Conservation (phyloP, 176 grass and related monocot genomes). For the Carex kokanica region DNA sequence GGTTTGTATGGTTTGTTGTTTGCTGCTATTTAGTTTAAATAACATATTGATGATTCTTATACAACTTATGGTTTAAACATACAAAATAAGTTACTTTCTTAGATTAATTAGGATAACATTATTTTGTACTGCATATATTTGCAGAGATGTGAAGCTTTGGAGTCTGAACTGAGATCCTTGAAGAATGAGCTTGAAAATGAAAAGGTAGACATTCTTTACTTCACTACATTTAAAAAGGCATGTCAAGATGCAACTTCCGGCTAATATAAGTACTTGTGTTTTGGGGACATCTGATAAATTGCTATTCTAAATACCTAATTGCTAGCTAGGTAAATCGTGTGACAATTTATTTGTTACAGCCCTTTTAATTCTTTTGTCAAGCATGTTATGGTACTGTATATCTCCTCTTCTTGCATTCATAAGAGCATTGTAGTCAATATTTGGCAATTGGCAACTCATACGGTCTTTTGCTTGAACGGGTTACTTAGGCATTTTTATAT, state of each 20-base stretch:
- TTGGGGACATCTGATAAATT: not conserved
- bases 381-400: conserved; percentile 15
- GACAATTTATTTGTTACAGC: not conserved
- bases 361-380: not conserved
- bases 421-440: not conserved
- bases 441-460: not conserved
- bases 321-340: not conserved
- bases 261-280: not conserved
- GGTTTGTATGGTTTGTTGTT: conserved; percentile 34
- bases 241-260: not conserved
- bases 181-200: conserved; percentile 84
- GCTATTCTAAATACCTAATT: not conserved
- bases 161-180: conserved; percentile 63
- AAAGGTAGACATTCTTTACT: conserved; percentile 74
- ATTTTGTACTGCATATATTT: conserved; percentile 28
- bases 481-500: conserved; percentile 16
- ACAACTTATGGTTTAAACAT: not conserved
- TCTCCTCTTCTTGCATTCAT: not conserved
- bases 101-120: not conserved
- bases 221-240: conserved; percentile 14
- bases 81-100: not conserved
- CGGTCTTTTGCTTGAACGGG: not conserved
- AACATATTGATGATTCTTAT: not conserved
- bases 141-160: conserved; percentile 78
- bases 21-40: not conserved